Conservation (phyloP, 305 asterid genomes). For the Rubia peregrina region DNA sequence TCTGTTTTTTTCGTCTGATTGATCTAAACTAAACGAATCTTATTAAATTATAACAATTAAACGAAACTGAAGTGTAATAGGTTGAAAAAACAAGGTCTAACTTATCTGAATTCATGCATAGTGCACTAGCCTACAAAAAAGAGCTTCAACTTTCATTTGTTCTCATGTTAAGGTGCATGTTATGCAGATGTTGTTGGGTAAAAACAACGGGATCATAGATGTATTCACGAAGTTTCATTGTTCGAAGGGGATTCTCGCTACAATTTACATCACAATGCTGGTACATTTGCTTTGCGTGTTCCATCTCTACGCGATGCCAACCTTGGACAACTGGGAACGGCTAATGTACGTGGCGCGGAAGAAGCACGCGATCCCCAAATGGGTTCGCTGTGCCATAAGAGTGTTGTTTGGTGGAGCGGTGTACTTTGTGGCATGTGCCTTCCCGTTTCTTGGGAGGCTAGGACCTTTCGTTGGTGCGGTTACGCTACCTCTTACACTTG, state of each 20-base stretch:
- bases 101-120: no score
- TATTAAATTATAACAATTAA: no score
- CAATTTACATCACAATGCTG: constrained; percentile 28
- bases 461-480: constrained; percentile 45
- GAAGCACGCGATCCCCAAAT: constrained; percentile 40
- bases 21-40: no score
- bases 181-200: constrained; percentile 24
- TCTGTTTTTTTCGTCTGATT: neutral
- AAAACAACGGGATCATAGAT: constrained; percentile 21
- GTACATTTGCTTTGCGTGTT: constrained; percentile 43
- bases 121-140: neutral
- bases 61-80: no score
- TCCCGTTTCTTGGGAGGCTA: constrained; percentile 54
- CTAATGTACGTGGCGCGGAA: constrained; percentile 31
- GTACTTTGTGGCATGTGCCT: constrained; percentile 42
- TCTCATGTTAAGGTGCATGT: neutral
- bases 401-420: constrained; percentile 48
- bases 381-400: constrained; percentile 37
- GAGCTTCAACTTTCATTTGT: neutral
- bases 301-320: constrained; percentile 60
- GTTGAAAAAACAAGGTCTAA: no score
- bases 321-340: constrained; percentile 49
- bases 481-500: constrained; percentile 42
- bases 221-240: constrained; percentile 27
- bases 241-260: constrained; percentile 30